A percentile compares a stretch with the other conserved stretches of the same genome.
These are phyloP conservation scores for Aegilops tauschii DNA, from an alignment of 176 grass and related monocot genomes.

Conservation along the genomic window DNA sequence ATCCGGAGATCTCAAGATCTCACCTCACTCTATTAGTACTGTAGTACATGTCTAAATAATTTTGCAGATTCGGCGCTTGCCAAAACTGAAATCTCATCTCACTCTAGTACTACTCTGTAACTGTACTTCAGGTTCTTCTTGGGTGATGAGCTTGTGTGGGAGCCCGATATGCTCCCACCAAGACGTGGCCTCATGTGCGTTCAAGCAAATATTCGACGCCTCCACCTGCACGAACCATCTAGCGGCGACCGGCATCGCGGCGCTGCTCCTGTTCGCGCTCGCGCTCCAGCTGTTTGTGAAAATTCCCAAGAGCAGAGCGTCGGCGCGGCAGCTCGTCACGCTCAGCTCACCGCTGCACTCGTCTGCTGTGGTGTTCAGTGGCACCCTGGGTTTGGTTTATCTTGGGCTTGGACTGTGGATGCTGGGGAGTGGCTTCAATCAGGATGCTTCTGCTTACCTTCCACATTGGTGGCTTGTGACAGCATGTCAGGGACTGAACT, in stretches of 20 bases:
- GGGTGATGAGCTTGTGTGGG: slow-evolving; percentile 43
- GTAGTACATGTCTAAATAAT: background rate
- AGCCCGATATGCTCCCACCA: slow-evolving; percentile 28
- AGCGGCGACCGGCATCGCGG: background rate
- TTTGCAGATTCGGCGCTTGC: background rate
- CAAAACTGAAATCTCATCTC: background rate
- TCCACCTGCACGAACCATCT: slow-evolving; percentile 78
- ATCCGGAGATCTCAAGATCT: background rate
- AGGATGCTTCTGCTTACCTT: background rate
- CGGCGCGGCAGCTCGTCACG: background rate
- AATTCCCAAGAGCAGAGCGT: slow-evolving; percentile 18
- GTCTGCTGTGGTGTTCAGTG: slow-evolving; percentile 28
- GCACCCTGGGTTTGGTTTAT: slow-evolving; percentile 47
- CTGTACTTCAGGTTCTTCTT: slow-evolving; percentile 31
- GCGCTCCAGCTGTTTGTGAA: slow-evolving; percentile 41
- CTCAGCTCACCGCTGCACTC: slow-evolving; percentile 25
- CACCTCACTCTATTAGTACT: too few species aligned
- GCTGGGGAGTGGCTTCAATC: slow-evolving; percentile 30
- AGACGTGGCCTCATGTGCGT: slow-evolving; percentile 19
- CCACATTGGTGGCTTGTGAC: slow-evolving; percentile 48
- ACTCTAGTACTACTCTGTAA: background rate
- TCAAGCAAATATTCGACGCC: slow-evolving; percentile 29
- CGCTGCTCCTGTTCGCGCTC: slow-evolving; percentile 22
- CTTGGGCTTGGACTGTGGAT: slow-evolving; percentile 54
- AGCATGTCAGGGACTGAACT: slow-evolving; percentile 40